phyloP scores from a whole-genome alignment of 1,284 basidiomycete species.

The Fistulinella staudtii region DNA sequence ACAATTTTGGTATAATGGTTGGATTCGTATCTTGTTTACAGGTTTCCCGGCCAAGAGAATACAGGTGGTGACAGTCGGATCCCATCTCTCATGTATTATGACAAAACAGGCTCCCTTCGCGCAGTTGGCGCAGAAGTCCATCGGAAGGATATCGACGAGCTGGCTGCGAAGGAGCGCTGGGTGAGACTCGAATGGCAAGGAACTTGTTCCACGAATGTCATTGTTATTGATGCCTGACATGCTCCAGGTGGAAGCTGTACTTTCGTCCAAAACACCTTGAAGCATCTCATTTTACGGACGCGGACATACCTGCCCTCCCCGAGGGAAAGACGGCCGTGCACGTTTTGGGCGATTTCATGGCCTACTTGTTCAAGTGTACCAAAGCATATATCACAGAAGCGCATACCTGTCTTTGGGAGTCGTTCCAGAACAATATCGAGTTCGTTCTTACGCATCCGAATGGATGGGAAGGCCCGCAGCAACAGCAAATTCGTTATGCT shows the following conservation, averaged over 20 bases:
- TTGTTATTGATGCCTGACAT: background rate
- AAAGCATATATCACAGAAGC: slow-evolving; percentile 43
- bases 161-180: slow-evolving; percentile 41
- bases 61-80: slow-evolving; percentile 44
- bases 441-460: slow-evolving; percentile 40
- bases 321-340: slow-evolving; percentile 40
- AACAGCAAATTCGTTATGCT: slow-evolving; percentile 35
- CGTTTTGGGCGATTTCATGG: slow-evolving; percentile 49
- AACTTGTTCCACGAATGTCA: background rate
- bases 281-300: slow-evolving; percentile 17
- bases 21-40: slow-evolving; percentile 14
- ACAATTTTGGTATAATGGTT: background rate
- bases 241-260: slow-evolving; percentile 54
- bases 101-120: slow-evolving; percentile 37
- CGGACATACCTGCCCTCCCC: slow-evolving; percentile 42
- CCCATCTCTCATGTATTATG: slow-evolving; percentile 52
- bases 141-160: slow-evolving; percentile 34
- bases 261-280: slow-evolving; percentile 38
- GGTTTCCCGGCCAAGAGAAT: slow-evolving; percentile 39
- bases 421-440: slow-evolving; percentile 29
- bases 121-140: slow-evolving; percentile 49
- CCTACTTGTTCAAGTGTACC: slow-evolving; percentile 44
- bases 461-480: slow-evolving; percentile 41
- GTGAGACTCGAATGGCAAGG: slow-evolving; percentile 46
- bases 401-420: slow-evolving; percentile 36